Percentiles rank a stretch among this genome's conserved stretches.
These are phyloP conservation scores for Pseudoneurospora amorphoporcata DNA, from an alignment of 495 filamentous ascomycete genomes.

Conservation along the genomic window DNA sequence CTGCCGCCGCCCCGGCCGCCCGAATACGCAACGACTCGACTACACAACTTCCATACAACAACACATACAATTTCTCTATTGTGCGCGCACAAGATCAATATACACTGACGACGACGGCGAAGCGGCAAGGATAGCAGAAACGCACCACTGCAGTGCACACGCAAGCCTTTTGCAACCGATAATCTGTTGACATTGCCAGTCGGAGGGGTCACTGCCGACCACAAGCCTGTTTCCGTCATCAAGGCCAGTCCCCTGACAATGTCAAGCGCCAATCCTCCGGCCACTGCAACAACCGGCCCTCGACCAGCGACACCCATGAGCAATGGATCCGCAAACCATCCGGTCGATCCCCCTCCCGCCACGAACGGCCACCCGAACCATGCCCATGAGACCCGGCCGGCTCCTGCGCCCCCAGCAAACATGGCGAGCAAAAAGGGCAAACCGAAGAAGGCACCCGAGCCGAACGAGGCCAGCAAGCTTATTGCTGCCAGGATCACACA, in stretches of 20 bases:
- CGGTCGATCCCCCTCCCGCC: slow-evolving; percentile 12
- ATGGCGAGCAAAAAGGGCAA: slow-evolving; percentile 55
- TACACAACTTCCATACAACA: neutral
- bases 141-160: neutral
- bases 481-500: slow-evolving; percentile 91
- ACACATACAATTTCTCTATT: neutral
- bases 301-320: slow-evolving; percentile 20
- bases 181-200: neutral
- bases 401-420: slow-evolving; percentile 32
- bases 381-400: slow-evolving; percentile 29
- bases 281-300: slow-evolving; percentile 16
- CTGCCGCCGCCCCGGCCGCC: neutral
- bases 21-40: slow-evolving; percentile 1
- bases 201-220: neutral
- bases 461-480: slow-evolving; percentile 78
- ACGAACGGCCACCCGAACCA: slow-evolving; percentile 29
- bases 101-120: neutral
- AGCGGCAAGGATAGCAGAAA: slow-evolving; percentile 2
- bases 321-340: slow-evolving; percentile 15
- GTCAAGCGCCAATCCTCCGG: slow-evolving; percentile 18
- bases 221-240: neutral
- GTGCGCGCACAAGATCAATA: neutral
- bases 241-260: slow-evolving; percentile 8
- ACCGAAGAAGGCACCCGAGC: slow-evolving; percentile 58
- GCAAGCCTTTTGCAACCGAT: neutral